Base-by-base conservation (phyloP, 1,284 basidiomycete genomes). In the Singerocomus inundabilis region DNA sequence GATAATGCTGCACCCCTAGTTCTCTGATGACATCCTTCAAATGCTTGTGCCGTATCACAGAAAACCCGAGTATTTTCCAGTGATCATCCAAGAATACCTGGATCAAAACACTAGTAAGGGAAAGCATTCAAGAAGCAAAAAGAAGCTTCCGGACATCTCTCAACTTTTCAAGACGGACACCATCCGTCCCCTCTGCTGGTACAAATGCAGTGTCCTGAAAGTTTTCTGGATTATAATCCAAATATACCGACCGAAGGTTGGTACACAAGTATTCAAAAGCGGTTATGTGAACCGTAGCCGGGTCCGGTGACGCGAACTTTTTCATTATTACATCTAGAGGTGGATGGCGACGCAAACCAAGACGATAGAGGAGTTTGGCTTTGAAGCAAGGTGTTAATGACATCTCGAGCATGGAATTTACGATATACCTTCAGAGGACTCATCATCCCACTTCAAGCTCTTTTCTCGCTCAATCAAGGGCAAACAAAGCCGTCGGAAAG, bases 181-280 rank as follows among this genome's bases (percentile, higher is more conserved):
- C 39, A 71, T 76, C 40, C 68, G 73, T 51, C 16, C 74, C 77
- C 6, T 82, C 57, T 2, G 89, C 84, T 0, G 94, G 94, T 25
- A 98, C 80, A 70, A 92, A 98, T 0, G 86, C 73, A 2, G 87
- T 64, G 31, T 80, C 63, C 6, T 69, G 70, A 48, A 78, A 82
- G 16, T 75, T 63, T 5, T 66, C 57, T 2, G 80, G 75, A 26
- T 83, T 72, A 57, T 87, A 87, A 49, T 83, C 75, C 5, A 68
- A 57, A 64, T 93, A 93, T 43, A 78, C 76, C 1, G 72, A 72
- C 5, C 64, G 60, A 32, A 82, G 71, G 59, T 93, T 84, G 34
- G 86, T 80, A 30, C 93, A 66, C 29, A 94, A 77, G 69, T 93
- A 95, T 35, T 79, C 77, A 25, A 94, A 70, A 0, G 89, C 90